Base-by-base conservation (phyloP, 164 flowering plant genomes). In the Sedum album region DNA sequence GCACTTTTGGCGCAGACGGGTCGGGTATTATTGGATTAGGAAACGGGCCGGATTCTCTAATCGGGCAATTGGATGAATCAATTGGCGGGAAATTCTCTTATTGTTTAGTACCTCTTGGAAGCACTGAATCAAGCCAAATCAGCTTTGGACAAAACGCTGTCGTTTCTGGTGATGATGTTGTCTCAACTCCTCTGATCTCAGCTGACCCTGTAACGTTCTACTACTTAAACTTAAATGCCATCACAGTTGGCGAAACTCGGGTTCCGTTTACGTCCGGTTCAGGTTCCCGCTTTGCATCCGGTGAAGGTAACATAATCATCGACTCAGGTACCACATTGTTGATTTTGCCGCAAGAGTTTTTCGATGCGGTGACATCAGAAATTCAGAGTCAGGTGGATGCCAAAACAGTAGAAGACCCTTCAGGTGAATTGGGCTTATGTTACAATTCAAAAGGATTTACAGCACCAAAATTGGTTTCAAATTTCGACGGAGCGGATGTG, bases 1-100 rank as follows among this genome's bases (percentile, higher is more conserved):
- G 89, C 0, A 68, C 71, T 0, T 89, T 86, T 55, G 18, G 42
- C 20, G 36, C 42, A 0, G 25, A 31, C 1, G 76, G 57, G 0
- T 70, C 85, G 0, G 92, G 96, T 2, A 68, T 89, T 0, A 61
- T 89, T 21, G 96, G 96, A 4, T 78, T 89, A 1, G 90, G 89
- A 1, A 73, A 80, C 3, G 90, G 91, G 0, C 67, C 78, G 0
- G 30, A 66, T 0, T 87, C 91, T 0, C 69, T 85, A 4, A 60
- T 84, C 9, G 23, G 75, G 0, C 89, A 85, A 65, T 6, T 83
- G 35, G 73, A 69, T 11, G 8, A 78, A 1, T 7, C 70, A 0
- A 79, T 82, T 20, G 78, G 55, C 23, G 82, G 86, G 2, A 81
- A 78, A 70, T 87, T 89, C 71, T 78, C 92, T 1, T 84, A 87